These are phyloP conservation scores for Kwoniella botswanensis DNA, from an alignment of 768 basidiomycete species.

Conservation along the genomic window DNA sequence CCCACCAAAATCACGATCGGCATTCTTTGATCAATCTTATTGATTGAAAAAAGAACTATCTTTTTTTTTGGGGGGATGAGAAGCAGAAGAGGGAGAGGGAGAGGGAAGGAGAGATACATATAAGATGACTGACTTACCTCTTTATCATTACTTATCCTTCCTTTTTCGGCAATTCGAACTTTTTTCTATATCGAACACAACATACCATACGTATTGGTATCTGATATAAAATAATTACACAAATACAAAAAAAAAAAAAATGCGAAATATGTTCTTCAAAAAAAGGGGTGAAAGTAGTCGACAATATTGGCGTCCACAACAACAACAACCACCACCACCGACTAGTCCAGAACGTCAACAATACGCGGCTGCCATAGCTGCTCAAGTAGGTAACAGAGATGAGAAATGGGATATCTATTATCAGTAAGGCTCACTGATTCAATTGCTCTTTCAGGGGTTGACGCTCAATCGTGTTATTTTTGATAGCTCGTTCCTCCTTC, in stretches of 20 bases:
- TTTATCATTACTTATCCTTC: neutral
- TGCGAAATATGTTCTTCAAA: neutral
- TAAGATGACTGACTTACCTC: neutral
- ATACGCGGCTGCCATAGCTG: conserved; percentile 5
- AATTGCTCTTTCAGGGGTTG: neutral
- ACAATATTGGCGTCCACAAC: neutral
- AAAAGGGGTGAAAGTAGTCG: conserved; percentile 4
- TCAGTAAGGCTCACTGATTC: conserved; percentile 11
- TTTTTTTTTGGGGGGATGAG: no score
- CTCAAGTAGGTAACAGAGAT: conserved; percentile 14
- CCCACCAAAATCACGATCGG: neutral
- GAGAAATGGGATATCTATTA: conserved; percentile 28
- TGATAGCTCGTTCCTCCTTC: conserved; percentile 11
- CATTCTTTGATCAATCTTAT: neutral
- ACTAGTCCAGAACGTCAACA: conserved; percentile 1
- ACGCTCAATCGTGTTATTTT: neutral
- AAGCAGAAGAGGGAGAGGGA: neutral
- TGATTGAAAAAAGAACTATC: no score
- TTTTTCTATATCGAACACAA: no score
- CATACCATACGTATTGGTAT: no score
- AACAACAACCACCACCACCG: neutral
- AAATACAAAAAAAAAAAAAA: neutral
- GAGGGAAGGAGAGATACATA: neutral
- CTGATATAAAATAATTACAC: neutral
- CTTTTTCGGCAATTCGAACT: neutral